These are phyloP conservation scores for Hemileccinum hortonii DNA, from an alignment of 1,284 basidiomycete genomes.

Conservation along the genomic window DNA sequence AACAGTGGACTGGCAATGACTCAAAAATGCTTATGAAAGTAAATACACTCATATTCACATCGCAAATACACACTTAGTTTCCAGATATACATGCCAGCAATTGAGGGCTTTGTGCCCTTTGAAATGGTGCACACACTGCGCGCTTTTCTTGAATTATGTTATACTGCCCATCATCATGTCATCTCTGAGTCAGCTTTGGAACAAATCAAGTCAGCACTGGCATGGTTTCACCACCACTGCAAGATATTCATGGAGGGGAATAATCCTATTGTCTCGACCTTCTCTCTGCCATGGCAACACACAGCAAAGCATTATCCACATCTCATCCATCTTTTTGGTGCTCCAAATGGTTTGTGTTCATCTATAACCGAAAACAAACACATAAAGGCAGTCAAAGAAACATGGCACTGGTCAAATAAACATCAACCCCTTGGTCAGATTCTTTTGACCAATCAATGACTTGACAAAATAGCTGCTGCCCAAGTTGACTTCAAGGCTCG, in stretches of 20 bases:
- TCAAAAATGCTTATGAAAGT: too few relatives aligned
- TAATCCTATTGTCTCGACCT: conserved; percentile 14
- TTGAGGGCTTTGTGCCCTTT: neutral
- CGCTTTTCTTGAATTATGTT: neutral
- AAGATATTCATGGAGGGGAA: conserved; percentile 30
- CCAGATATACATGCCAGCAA: neutral
- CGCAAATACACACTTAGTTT: neutral
- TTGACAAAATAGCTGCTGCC: conserved; percentile 8
- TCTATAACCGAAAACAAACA: neutral
- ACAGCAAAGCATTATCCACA: neutral
- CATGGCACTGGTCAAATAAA: conserved; percentile 1
- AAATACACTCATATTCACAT: too few relatives aligned
- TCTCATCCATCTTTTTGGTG: neutral
- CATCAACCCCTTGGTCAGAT: conserved; percentile 6
- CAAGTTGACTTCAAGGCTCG: conserved; percentile 8
- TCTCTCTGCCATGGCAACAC: conserved; percentile 36
- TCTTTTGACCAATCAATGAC: conserved; percentile 8
- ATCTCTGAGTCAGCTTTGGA: conserved; percentile 24
- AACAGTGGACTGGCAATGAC: too few relatives aligned
- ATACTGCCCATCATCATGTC: neutral
- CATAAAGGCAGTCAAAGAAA: conserved; percentile 3
- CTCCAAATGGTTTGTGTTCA: neutral
- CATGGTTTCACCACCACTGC: conserved; percentile 31
- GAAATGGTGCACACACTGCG: neutral
- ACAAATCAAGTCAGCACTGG: conserved; percentile 25